Percentiles rank a stretch among this genome's conserved stretches.
phyloP scores from a whole-genome alignment of 495 filamentous ascomycete species.

The Thozetella sp. region DNA sequence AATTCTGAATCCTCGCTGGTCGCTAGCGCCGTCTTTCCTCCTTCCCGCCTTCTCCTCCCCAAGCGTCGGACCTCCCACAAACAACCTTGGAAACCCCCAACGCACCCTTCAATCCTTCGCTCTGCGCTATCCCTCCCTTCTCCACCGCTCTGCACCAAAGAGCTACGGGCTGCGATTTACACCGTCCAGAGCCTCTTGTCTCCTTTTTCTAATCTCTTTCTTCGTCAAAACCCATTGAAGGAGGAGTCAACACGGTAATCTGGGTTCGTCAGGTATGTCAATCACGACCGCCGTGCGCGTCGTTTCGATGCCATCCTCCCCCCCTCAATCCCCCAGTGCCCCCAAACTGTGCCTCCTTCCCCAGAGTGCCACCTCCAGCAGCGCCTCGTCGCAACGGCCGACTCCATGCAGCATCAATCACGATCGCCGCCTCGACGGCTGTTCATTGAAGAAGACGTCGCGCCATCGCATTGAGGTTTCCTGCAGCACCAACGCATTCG shows the following conservation, averaged over 20 bases:
- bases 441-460: neutral
- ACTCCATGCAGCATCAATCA: neutral
- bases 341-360: neutral
- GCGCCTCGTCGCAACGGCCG: neutral
- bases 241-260: neutral
- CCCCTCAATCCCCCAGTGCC: neutral
- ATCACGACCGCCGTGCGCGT: too few species aligned
- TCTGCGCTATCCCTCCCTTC: conserved; percentile 1
- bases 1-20: neutral
- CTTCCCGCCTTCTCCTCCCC: neutral
- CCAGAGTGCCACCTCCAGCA: neutral
- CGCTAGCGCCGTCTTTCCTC: neutral
- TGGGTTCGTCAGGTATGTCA: neutral
- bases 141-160: conserved; percentile 1
- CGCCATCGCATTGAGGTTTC: neutral
- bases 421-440: neutral
- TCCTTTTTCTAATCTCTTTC: conserved; percentile 3
- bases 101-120: conserved; percentile 1
- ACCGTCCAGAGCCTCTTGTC: too few species aligned
- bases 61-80: too few species aligned
- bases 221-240: neutral
- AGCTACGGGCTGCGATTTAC: too few species aligned
- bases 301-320: neutral
- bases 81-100: neutral
- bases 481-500: too few species aligned